phyloP scores from a whole-genome alignment of 495 filamentous ascomycete species.

The Neurospora sublineolata region DNA sequence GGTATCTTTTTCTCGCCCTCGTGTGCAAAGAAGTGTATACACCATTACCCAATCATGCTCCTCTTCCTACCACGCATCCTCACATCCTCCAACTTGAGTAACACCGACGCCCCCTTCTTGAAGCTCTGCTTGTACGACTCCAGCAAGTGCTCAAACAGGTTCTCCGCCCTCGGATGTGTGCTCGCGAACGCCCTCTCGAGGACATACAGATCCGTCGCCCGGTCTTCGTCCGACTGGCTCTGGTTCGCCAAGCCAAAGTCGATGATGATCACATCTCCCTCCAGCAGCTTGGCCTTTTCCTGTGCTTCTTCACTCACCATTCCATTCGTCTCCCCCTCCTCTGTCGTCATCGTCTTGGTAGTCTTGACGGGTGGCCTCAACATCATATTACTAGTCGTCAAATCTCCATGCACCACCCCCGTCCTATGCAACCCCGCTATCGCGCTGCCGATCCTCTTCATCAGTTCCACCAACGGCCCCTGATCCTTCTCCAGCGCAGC shows the following conservation, averaged over 20 bases:
- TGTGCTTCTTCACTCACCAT: conserved; percentile 1
- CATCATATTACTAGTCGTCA: conserved; percentile 98
- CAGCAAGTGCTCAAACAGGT: conserved; percentile 52
- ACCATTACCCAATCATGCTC: conserved; percentile 75
- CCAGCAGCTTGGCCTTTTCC: conserved; percentile 23
- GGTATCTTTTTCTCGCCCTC: neutral
- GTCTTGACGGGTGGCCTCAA: conserved; percentile 34
- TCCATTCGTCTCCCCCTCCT: conserved; percentile 8
- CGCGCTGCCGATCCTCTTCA: conserved; percentile 59
- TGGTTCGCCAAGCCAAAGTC: conserved; percentile 89
- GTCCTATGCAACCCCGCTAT: conserved; percentile 72
- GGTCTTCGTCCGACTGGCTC: conserved; percentile 77
- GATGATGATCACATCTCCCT: conserved; percentile 78
- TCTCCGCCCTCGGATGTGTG: conserved; percentile 82
- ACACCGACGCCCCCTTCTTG: conserved; percentile 37
- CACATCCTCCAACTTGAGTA: conserved; percentile 79
- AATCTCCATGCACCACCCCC: conserved; percentile 85
- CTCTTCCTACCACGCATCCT: conserved; percentile 92
- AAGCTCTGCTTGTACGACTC: conserved; percentile 40
- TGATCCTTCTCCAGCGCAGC: conserved; percentile 26
- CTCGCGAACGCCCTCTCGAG: conserved; percentile 92
- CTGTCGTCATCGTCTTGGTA: neutral
- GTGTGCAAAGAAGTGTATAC: neutral
- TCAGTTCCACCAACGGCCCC: conserved; percentile 37
- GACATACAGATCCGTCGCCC: conserved; percentile 94